Evolutionary conservation across 129 eudicot genomes (phyloP), one percentile per base, ranked within the genome.

Genomic region (Lactuca sativa): DNA sequence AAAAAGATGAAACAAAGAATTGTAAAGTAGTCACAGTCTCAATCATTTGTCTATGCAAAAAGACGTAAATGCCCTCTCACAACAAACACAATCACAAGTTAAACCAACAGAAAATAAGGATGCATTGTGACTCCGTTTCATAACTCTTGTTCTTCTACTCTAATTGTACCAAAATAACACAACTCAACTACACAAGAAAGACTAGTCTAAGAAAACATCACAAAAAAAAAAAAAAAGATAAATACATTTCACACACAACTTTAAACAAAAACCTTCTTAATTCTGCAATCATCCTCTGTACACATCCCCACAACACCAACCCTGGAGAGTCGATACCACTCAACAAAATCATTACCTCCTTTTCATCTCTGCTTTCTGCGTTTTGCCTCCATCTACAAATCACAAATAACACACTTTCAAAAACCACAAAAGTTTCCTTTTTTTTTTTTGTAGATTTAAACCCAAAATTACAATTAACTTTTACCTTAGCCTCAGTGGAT

Each of bases 401-500:
- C 51, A 34, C 62, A 67, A 34, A 59, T 48, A 48, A 11, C 30
- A 34, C 36, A 60, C 31, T 67, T 52, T 8, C 14, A 66, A 3
- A 6, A 66, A 30, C 59, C 41, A 66, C 30, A n/a, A n/a, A 66
- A 14, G 5, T 44, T 11, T 14, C 4, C 38, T 62, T 37, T 8
- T 49, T 55, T 34, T 31, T 21, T 14, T 49, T 55, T 34, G 8
- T 8, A 3, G 6, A 7, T 47, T 65, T 10, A 44, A 44, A 9
- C 13, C 13, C 34, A 51, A 11, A 13, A 34, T 5, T 7, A 36
- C 18, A 61, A 61, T 53, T 36, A 15, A 65, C 72, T 80, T 80
- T 66, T 66, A 91, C 97, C 92, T 91, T 83, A 58, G 71, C 78
- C 66, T 82, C 92, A 49, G 40, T 59, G 58, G 87, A 62, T 56